Conservation (phyloP, 2,329 filamentous ascomycete genomes). For the Elsinoe australis region DNA sequence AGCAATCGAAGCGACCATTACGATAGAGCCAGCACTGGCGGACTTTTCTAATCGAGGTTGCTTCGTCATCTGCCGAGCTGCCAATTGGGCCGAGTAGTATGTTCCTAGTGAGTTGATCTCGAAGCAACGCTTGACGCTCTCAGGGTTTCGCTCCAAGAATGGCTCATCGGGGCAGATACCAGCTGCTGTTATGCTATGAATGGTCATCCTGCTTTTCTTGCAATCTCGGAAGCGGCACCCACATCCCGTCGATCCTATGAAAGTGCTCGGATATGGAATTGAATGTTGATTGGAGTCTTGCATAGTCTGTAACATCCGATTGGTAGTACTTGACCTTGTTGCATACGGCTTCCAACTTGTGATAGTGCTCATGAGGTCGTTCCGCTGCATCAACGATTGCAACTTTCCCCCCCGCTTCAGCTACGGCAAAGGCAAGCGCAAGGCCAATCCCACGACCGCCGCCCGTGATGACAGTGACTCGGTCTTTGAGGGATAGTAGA, state of each 20-base stretch:
- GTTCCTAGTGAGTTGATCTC: conserved; percentile 28
- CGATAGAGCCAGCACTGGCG: conserved; percentile 27
- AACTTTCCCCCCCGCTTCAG: conserved; percentile 27
- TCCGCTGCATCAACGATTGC: conserved; percentile 24
- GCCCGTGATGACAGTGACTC: conserved; percentile 26
- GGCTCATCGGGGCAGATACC: conserved; percentile 19
- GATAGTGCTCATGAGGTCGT: conserved; percentile 12
- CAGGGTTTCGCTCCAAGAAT: conserved; percentile 18
- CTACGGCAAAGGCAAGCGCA: conserved; percentile 26
- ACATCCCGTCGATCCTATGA: conserved; percentile 18
- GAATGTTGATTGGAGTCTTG: conserved; percentile 14
- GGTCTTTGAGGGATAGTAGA: conserved; percentile 19
- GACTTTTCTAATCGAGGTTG: conserved; percentile 25
- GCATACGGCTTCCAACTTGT: conserved; percentile 4
- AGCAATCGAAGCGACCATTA: conserved; percentile 32
- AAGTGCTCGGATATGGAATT: conserved; percentile 12
- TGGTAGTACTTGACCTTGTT: conserved; percentile 14
- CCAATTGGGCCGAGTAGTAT: conserved; percentile 33
- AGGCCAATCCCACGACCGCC: conserved; percentile 28
- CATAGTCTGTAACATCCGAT: conserved; percentile 18
- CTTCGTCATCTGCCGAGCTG: conserved; percentile 32
- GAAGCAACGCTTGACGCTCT: conserved; percentile 11
- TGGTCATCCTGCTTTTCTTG: not conserved
- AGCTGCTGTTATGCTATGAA: conserved; percentile 17
- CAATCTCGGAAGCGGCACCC: not conserved